A percentile compares a stretch with the other conserved stretches of the same genome.
Evolutionary conservation across 179 eudicot genomes (phyloP).

Genomic region (Spergularia azorica): DNA sequence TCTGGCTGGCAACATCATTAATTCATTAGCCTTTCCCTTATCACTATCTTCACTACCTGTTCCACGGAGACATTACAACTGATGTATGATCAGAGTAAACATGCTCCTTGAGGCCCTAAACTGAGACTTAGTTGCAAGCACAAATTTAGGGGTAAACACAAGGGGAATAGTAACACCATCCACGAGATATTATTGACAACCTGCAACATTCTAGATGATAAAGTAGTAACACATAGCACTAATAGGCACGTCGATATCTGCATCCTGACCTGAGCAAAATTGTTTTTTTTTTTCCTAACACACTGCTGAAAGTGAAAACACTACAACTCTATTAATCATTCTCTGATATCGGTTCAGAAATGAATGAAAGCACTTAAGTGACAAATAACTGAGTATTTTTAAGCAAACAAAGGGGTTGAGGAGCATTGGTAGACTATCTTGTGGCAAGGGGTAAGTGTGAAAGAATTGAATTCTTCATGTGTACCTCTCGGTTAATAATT

Average conservation of each 20-base stretch:
- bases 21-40: not conserved
- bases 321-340: not conserved
- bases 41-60: too few relatives aligned
- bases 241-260: too few relatives aligned
- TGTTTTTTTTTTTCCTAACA: not conserved
- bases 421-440: not conserved
- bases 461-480: not conserved
- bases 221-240: not conserved
- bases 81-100: not conserved
- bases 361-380: too few relatives aligned
- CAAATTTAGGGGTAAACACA: not conserved
- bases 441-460: too few relatives aligned
- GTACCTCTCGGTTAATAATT: conserved; percentile 94
- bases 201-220: not conserved
- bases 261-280: not conserved
- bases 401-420: not conserved
- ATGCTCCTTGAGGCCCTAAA: not conserved
- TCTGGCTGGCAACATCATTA: not conserved
- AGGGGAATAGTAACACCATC: not conserved
- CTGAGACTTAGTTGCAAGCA: not conserved
- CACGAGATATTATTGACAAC: not conserved
- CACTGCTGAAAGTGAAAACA: not conserved
- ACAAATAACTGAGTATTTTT: not conserved
- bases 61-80: not conserved
- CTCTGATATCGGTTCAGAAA: not conserved